Base-by-base conservation (phyloP, 2,329 filamentous ascomycete genomes). In the Dactylellina sp. region DNA sequence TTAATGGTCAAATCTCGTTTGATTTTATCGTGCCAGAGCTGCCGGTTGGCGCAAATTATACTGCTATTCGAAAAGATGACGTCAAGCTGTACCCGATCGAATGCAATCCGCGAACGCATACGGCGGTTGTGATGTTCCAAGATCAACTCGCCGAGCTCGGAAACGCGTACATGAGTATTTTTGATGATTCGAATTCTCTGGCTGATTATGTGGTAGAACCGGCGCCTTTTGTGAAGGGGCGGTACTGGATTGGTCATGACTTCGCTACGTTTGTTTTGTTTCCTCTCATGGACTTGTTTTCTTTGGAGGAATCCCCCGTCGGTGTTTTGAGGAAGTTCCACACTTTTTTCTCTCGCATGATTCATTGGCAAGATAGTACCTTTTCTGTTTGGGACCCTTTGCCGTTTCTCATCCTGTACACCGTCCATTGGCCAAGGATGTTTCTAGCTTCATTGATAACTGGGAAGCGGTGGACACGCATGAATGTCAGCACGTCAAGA, bases 1-100 rank as follows among this genome's bases (percentile, higher is more conserved):
- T 91, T 78, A 92, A 89, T 0, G 91, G 91, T 0, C 91, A 93
- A 79, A 79, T 93, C 32, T 89, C 86, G 16, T 89, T 93, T 61
- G 88, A 91, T 79, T 89, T 93, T 75, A 82, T 92, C 76, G 85
- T 90, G 1, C 47, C 50, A 37, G 11, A 6, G 7, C 25, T 22
- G 18, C 49, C 49, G 3, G n/a, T 16, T 39, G 49, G 49, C 37
- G 28, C 18, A 22, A 53, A n/a, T 74, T 76, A 11, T 63, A 75
- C 7, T 32, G 22, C 7, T 53, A 40, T 49, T 16, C 14, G 25
- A n/a, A 37, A 46, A 1, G 42, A 42, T 1, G 53, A 72, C 5
- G 35, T 70, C 14, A 80, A 76, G 25, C 79, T 91, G 1, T 89
- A 87, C 75, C 88, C 89, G 0, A 91, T 91, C 65, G 89, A 91